Evolutionary conservation across 169 alveolate species (phyloP), one percentile per base, ranked within the genome.

Genomic region (Eimeria maxima): DNA sequence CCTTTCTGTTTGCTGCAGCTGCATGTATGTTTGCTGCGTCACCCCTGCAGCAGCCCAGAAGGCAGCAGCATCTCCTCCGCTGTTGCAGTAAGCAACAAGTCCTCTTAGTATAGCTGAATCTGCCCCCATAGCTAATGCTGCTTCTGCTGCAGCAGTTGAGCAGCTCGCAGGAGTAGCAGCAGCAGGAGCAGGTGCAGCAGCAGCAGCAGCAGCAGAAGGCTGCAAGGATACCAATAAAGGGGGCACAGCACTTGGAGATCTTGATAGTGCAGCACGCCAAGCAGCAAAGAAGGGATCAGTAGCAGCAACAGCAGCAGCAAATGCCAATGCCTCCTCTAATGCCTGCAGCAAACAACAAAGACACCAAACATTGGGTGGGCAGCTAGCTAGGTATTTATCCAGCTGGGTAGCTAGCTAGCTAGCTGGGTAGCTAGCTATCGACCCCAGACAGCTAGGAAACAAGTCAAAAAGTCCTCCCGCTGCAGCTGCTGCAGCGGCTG

Each of bases 61-160:
- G 18, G 91, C 91, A 11, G 71, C 74, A 7, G 55, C 20, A 29
- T 83, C 91, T 53, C 91, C 91, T 16, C 91, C 91, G 8, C 24
- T 27, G 71, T 55, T 24, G 91, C 91, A 83, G 91, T 83, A 83
- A 42, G 91, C 91, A 47, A 33, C 74, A 29, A 55, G 8, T 18
- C 57, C 91, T 11, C 29, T 83, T 29, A 83, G 91, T 8, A 83
- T 50, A 27, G 91, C 91, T 27, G 91, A 74, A 55, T 83, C 76
- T 8, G 60, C 4, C 14, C 91, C 91, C 74, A 83, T 27, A 11
- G 91, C 91, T 22, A 83, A 22, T 5, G 91, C 91, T 24, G 91
- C 91, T 55, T 83, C 91, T 55, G 91, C 74, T 53, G 91, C 91
- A 13, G 91, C 91, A 53, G 91, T 53, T 8, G 91, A 83, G 33